Conservation (phyloP, 495 filamentous ascomycete genomes). For the Peziza echinospora region DNA sequence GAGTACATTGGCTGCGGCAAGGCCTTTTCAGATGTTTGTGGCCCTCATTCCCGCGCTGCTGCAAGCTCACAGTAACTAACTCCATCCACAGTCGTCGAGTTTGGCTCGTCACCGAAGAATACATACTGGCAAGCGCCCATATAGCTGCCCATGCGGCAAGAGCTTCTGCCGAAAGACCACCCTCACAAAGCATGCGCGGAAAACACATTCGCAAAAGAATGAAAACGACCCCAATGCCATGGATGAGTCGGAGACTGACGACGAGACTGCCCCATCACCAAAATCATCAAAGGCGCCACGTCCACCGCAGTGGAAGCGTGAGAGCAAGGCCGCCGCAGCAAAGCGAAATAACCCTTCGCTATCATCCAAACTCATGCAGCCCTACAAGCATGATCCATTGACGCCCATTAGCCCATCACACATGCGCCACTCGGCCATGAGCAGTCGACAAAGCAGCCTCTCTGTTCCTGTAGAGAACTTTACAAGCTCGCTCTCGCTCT, state of each 20-base stretch:
- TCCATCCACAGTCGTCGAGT: constrained; percentile 49
- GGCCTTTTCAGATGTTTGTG: constrained; percentile 64
- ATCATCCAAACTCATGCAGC: constrained; percentile 8
- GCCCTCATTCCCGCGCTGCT: constrained; percentile 4
- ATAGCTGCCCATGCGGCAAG: constrained; percentile 55
- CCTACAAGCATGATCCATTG: constrained; percentile 15
- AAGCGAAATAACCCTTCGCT: constrained; percentile 8
- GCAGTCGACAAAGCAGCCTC: constrained; percentile 16
- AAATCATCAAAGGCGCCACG: constrained; percentile 25
- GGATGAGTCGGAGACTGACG: constrained; percentile 34
- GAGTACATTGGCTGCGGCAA: constrained; percentile 61
- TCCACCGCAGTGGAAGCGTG: constrained; percentile 9
- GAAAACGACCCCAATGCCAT: constrained; percentile 31
- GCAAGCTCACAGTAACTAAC: constrained; percentile 20
- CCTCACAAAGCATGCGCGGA: constrained; percentile 60
- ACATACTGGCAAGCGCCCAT: constrained; percentile 70
- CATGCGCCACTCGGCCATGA: constrained; percentile 9
- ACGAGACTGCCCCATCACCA: constrained; percentile 30
- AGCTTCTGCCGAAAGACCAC: constrained; percentile 80
- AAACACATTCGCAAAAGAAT: constrained; percentile 34
- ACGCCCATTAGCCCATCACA: constrained; percentile 18
- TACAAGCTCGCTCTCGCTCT: constrained; percentile 11
- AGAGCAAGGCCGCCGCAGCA: constrained; percentile 6
- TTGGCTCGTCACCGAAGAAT: constrained; percentile 69
- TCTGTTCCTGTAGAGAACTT: constrained; percentile 13